These are phyloP conservation scores for Phytophthora fragariaefolia DNA, from an alignment of 352 stramenopile genomes.

Conservation along the genomic window DNA sequence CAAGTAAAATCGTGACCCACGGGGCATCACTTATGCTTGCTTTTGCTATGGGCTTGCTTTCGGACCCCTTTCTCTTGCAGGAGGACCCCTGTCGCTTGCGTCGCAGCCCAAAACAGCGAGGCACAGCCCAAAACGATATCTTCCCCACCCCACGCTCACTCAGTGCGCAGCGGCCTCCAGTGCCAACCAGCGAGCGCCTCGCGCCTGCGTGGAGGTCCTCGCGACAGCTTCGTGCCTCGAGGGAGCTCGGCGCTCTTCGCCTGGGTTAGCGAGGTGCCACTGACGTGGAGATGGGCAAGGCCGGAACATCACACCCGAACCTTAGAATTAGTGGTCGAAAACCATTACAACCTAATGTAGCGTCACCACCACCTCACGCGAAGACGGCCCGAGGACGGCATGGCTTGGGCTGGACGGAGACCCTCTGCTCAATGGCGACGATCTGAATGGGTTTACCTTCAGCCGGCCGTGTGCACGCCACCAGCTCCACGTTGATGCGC, in stretches of 20 bases:
- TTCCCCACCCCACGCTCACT: not conserved
- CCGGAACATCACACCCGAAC: slow-evolving; percentile 3
- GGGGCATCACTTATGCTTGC: not conserved
- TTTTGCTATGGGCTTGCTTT: not conserved
- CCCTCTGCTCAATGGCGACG: not conserved
- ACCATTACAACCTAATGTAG: not conserved
- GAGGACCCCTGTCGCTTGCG: slow-evolving; percentile 24
- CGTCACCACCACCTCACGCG: not conserved
- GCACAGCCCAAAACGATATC: no score
- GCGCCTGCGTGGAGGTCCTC: not conserved
- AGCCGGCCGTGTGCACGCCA: slow-evolving; percentile 11
- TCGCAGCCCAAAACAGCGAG: slow-evolving; percentile 20
- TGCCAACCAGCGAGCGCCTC: not conserved
- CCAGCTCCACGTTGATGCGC: slow-evolving; percentile 16
- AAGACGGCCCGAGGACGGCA: not conserved
- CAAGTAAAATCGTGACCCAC: slow-evolving; percentile 1
- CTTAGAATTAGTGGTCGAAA: not conserved
- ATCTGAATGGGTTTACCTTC: slow-evolving; percentile 12
- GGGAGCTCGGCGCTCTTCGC: not conserved
- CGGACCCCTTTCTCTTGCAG: slow-evolving; percentile 27
- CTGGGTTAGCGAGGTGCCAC: not conserved
- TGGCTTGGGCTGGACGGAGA: not conserved
- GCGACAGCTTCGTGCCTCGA: not conserved
- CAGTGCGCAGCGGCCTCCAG: not conserved
- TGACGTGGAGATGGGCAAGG: slow-evolving; percentile 3